Conservation (phyloP, 2,329 filamentous ascomycete species). For the Claviceps quebecensis region DNA sequence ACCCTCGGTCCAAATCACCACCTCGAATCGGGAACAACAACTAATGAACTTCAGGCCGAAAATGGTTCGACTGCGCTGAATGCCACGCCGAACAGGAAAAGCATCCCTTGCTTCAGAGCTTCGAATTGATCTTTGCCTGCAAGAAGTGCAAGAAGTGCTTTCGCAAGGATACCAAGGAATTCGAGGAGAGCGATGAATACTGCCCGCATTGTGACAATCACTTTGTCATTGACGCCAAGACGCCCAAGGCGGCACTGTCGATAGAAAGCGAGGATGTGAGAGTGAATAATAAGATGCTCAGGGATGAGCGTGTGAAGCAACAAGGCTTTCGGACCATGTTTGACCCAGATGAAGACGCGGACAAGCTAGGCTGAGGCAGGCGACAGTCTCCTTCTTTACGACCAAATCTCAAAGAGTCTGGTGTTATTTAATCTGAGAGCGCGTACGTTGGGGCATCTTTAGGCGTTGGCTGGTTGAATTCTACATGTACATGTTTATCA, state of each 20-base stretch:
- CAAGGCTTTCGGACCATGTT: slow-evolving; percentile 54
- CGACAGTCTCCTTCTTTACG: neutral
- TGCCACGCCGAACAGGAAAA: slow-evolving; percentile 74
- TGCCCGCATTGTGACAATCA: slow-evolving; percentile 99
- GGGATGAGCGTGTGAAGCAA: slow-evolving; percentile 63
- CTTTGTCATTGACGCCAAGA: slow-evolving; percentile 80
- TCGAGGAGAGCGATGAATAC: slow-evolving; percentile 96
- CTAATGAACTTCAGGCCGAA: slow-evolving; percentile 48
- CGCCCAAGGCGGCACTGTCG: slow-evolving; percentile 67
- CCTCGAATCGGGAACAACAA: neutral
- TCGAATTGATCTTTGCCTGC: slow-evolving; percentile 91
- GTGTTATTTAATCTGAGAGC: neutral
- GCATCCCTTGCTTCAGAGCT: slow-evolving; percentile 60
- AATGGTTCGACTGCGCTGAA: slow-evolving; percentile 98
- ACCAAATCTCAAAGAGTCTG: neutral
- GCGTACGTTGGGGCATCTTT: slow-evolving; percentile 9
- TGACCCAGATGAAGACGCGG: slow-evolving; percentile 58
- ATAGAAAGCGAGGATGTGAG: slow-evolving; percentile 86
- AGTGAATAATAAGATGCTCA: slow-evolving; percentile 80
- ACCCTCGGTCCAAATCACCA: neutral
- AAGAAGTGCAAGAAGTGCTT: slow-evolving; percentile 99
- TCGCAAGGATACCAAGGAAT: slow-evolving; percentile 81
- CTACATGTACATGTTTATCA: slow-evolving; percentile 12
- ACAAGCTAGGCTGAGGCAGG: slow-evolving; percentile 53
- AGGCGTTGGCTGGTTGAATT: slow-evolving; percentile 17